These are phyloP conservation scores for Agastache rugosa DNA, from an alignment of 257 asterid genomes.

Conservation along the genomic window DNA sequence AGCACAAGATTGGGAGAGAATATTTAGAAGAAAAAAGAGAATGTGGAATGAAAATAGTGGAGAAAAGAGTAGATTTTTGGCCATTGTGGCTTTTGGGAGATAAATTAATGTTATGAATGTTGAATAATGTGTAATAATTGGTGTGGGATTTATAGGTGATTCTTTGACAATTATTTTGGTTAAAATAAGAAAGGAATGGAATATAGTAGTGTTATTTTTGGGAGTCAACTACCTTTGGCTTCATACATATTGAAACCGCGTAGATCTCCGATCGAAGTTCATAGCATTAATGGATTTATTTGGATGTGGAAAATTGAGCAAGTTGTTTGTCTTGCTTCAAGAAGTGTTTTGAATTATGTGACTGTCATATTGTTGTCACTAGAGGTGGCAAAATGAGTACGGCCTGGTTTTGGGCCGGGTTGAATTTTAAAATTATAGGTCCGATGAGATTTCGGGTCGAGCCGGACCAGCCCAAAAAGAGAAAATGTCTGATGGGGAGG, in stretches of 20 bases:
- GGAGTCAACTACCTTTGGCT: conserved; percentile 45
- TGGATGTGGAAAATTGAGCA: conserved; percentile 20
- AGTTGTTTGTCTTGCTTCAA: conserved; percentile 15
- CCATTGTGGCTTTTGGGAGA: conserved; percentile 31
- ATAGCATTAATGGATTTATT: not conserved
- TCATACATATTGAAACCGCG: conserved; percentile 44
- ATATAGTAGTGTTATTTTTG: not conserved
- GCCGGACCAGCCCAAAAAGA: too few species aligned
- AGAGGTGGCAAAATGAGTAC: too few species aligned
- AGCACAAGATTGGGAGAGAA: conserved; percentile 24
- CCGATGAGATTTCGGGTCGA: too few species aligned
- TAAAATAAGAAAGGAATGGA: not conserved
- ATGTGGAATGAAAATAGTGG: not conserved
- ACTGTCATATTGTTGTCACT: too few species aligned
- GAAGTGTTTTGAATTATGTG: too few species aligned
- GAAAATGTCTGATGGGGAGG: too few species aligned
- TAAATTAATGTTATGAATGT: not conserved
- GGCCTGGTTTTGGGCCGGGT: too few species aligned
- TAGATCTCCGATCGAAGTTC: conserved; percentile 40
- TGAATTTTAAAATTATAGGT: too few species aligned
- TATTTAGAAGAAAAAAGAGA: conserved; percentile 4
- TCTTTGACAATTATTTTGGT: not conserved
- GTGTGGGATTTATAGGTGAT: conserved; percentile 38
- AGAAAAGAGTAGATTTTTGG: conserved; percentile 12
- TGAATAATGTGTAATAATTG: not conserved